phyloP scores from a whole-genome alignment of 2,329 filamentous ascomycete genomes.

The Exophiala phaeomuriformis region DNA sequence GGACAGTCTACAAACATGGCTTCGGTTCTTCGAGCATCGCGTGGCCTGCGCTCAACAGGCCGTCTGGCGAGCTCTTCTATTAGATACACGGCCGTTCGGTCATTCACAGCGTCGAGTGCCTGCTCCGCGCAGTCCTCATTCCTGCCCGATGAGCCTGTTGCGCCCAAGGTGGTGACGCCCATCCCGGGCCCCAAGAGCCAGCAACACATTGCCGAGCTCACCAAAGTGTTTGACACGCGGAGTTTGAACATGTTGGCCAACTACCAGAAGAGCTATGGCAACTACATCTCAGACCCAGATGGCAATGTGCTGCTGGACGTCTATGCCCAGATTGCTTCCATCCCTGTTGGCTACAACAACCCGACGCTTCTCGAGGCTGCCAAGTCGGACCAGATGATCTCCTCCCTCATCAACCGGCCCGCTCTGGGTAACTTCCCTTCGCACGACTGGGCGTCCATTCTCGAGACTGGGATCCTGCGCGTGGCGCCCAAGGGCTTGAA shows the following conservation, averaged over 20 bases:
- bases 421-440: constrained; percentile 69
- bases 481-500: constrained; percentile 75
- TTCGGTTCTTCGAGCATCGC: constrained; percentile 12
- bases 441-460: constrained; percentile 70
- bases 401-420: constrained; percentile 76
- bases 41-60: constrained; percentile 12
- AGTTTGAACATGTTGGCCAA: constrained; percentile 77
- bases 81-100: constrained; percentile 10
- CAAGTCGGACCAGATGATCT: constrained; percentile 68
- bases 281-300: constrained; percentile 57
- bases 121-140: constrained; percentile 39
- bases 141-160: constrained; percentile 53
- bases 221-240: constrained; percentile 75
- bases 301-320: constrained; percentile 47
- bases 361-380: constrained; percentile 63
- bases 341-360: constrained; percentile 90
- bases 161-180: constrained; percentile 48
- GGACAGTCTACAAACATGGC: constrained; percentile 6
- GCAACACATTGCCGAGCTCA: constrained; percentile 61
- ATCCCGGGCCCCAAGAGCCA: constrained; percentile 72
- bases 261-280: constrained; percentile 67
- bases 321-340: constrained; percentile 80
- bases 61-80: constrained; percentile 9
- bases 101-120: constrained; percentile 9
- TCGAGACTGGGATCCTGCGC: constrained; percentile 71